Conservation (phyloP, 108 stramenopile genomes). For the Skeletonema menzelii region DNA sequence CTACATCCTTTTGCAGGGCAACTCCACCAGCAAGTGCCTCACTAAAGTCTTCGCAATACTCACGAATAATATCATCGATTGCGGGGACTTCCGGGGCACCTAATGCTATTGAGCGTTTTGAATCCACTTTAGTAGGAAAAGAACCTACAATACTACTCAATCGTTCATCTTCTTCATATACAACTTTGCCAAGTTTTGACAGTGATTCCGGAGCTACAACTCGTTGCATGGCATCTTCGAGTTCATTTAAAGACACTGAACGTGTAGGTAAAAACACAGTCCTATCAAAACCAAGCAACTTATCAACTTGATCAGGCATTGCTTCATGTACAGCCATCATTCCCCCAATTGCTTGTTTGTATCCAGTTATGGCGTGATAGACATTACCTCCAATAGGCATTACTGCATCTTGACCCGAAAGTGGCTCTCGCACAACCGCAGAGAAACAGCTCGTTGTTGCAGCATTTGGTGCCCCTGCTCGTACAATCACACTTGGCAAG, state of each 20-base stretch:
- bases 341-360: slow-evolving; percentile 36
- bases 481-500: slow-evolving; percentile 54
- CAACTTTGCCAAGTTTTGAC: slow-evolving; percentile 32
- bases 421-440: slow-evolving; percentile 51
- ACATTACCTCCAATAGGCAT: slow-evolving; percentile 50
- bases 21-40: slow-evolving; percentile 46
- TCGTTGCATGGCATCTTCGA: slow-evolving; percentile 43
- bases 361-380: slow-evolving; percentile 56
- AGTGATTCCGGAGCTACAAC: slow-evolving; percentile 24
- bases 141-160: slow-evolving; percentile 41
- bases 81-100: slow-evolving; percentile 42
- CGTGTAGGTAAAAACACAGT: slow-evolving; percentile 58
- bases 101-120: slow-evolving; percentile 37
- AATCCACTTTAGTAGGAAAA: slow-evolving; percentile 59
- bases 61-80: slow-evolving; percentile 49
- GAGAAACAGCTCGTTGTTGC: slow-evolving; percentile 55
- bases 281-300: slow-evolving; percentile 55
- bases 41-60: slow-evolving; percentile 52
- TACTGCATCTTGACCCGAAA: slow-evolving; percentile 42
- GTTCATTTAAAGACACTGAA: slow-evolving; percentile 40
- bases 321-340: slow-evolving; percentile 56
- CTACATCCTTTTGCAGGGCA: not conserved
- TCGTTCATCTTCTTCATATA: slow-evolving; percentile 50
- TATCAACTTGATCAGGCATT: slow-evolving; percentile 22
- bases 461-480: slow-evolving; percentile 60